Conservation (phyloP, 176 grass and related monocot genomes). For the Saccharum spontaneum region DNA sequence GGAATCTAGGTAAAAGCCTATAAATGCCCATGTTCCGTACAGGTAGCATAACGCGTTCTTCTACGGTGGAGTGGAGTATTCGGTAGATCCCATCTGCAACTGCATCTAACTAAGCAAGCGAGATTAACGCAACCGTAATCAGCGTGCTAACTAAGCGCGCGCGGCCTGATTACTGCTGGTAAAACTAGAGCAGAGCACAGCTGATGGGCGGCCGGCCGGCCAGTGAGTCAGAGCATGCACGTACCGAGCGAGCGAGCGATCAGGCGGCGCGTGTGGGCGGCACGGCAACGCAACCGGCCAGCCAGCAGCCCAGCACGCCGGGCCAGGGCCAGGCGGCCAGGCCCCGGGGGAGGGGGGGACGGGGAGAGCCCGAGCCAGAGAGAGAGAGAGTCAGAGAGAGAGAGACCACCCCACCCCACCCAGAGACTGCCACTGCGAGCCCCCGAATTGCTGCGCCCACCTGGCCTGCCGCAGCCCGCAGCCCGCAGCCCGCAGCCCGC, state of each 20-base stretch:
- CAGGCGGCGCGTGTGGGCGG: background rate
- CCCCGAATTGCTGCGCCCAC: constrained; percentile 32
- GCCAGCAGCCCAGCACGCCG: background rate
- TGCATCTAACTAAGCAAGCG: background rate
- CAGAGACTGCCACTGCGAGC: background rate
- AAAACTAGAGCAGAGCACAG: background rate
- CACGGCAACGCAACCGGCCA: constrained; percentile 19
- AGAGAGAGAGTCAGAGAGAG: too few relatives aligned
- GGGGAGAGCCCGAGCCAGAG: background rate
- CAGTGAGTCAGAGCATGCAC: background rate
- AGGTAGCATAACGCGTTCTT: background rate
- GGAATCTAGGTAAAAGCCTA: too few relatives aligned
- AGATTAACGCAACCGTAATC: background rate
- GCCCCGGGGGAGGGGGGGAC: background rate
- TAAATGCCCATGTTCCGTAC: background rate
- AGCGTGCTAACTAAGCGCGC: background rate
- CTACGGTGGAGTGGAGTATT: background rate
- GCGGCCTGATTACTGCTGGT: too few relatives aligned
- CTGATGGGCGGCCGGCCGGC: background rate
- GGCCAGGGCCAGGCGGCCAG: background rate
- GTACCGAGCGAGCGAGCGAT: background rate
- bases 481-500: background rate
- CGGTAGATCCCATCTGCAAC: background rate
- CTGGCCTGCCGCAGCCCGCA: background rate
- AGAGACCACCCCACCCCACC: background rate